phyloP scores from a whole-genome alignment of 345 rosid genomes.

The Iberis pinnata region DNA sequence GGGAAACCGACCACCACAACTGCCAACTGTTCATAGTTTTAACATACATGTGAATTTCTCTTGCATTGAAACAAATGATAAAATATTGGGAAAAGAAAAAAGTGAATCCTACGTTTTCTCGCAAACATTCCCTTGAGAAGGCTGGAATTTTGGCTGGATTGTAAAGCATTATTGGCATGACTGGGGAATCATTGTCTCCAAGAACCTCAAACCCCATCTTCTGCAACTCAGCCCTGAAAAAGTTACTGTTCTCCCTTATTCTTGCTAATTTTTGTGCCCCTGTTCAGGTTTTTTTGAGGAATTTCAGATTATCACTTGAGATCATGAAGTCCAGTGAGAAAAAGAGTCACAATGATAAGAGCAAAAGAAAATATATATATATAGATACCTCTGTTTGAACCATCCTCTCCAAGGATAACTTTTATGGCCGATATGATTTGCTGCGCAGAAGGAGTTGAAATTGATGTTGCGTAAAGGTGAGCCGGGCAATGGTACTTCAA shows the following conservation, averaged over 20 bases:
- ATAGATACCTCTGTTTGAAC: slow-evolving; percentile 73
- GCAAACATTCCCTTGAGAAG: slow-evolving; percentile 85
- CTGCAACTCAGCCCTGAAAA: slow-evolving; percentile 78
- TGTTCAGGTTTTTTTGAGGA: slow-evolving; percentile 13
- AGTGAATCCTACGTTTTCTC: slow-evolving; percentile 45
- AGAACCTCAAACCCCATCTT: slow-evolving; percentile 97
- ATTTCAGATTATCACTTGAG: neutral
- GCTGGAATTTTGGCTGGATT: slow-evolving; percentile 96
- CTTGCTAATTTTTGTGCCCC: slow-evolving; percentile 89
- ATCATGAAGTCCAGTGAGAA: neutral
- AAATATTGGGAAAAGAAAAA: neutral
- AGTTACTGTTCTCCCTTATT: slow-evolving; percentile 93
- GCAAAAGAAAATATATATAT: neutral
- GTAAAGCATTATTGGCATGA: slow-evolving; percentile 98
- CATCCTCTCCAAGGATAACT: slow-evolving; percentile 93
- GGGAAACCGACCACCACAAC: slow-evolving; percentile 61
- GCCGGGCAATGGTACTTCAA: slow-evolving; percentile 75
- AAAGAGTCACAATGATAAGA: too few species aligned
- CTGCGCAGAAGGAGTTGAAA: slow-evolving; percentile 86
- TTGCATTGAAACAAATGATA: neutral
- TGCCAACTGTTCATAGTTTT: slow-evolving; percentile 36
- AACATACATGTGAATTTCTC: neutral
- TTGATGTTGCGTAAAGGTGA: slow-evolving; percentile 90
- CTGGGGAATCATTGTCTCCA: slow-evolving; percentile 96
- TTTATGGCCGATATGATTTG: slow-evolving; percentile 79